Percentiles rank a stretch among this genome's conserved stretches.
Conservation (phyloP, 306 rosid species). For the Fagus sylvatica region DNA sequence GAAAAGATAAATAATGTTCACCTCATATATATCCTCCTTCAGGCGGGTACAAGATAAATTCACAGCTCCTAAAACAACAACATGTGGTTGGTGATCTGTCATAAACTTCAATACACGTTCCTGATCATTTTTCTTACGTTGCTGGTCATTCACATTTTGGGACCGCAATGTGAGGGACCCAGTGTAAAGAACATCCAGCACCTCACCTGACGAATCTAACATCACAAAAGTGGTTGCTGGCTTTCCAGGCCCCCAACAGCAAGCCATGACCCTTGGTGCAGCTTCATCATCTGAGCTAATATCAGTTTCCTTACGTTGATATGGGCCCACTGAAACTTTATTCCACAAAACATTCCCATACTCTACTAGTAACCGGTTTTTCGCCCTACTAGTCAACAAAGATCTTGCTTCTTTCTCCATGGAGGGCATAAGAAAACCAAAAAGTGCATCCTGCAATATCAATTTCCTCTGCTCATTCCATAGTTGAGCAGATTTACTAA, state of each 20-base stretch:
- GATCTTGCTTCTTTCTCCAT: slow-evolving; percentile 97
- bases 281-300: slow-evolving; percentile 82
- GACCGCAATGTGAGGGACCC: slow-evolving; percentile 87
- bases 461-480: slow-evolving; percentile 98
- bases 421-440: slow-evolving; percentile 80
- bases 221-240: slow-evolving; percentile 94
- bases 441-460: slow-evolving; percentile 85
- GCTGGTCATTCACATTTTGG: slow-evolving; percentile 80
- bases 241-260: slow-evolving; percentile 99
- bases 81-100: slow-evolving; percentile 99
- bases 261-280: slow-evolving; percentile 97
- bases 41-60: slow-evolving; percentile 87
- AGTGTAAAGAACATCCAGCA: slow-evolving; percentile 85
- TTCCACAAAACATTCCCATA: slow-evolving; percentile 87
- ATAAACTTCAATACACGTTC: slow-evolving; percentile 93
- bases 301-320: slow-evolving; percentile 89
- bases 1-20: slow-evolving; percentile 34
- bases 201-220: slow-evolving; percentile 96
- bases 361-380: slow-evolving; percentile 78
- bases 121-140: slow-evolving; percentile 88
- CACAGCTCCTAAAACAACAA: slow-evolving; percentile 91
- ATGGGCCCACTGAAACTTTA: slow-evolving; percentile 93
- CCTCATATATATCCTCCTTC: slow-evolving; percentile 97
- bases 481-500: slow-evolving; percentile 92
- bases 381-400: slow-evolving; percentile 67